Evolutionary conservation across 495 filamentous ascomycete species (phyloP), one percentile per base, ranked within the genome.

Genomic region (Penicillium bovifimosum): DNA sequence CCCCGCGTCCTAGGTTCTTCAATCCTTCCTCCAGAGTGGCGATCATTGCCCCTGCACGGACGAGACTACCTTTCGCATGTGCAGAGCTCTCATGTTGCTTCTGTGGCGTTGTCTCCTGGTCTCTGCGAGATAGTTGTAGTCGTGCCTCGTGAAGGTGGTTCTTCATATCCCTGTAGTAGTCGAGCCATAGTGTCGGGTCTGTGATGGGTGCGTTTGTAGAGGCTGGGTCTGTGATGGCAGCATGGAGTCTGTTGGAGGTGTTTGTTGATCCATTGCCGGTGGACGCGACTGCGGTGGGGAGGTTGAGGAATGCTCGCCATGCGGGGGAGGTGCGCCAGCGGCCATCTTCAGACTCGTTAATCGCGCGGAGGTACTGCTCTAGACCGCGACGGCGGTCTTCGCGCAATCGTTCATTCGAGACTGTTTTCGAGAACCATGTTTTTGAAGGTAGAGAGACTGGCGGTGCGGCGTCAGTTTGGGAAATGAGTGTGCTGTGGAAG

Each of bases 221-320:
- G n/a, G 76, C 71, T 17, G 77, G 71, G 10, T 77, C 65, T 24
- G 68, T 69, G 42, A 73, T 67, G 6, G 70, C 66, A 28, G 69
- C 66, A 49, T 79, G 76, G 29, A 72, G 65, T 45, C 58, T 67
- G 16, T 70, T 41, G 34, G 62, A 65, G 8, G 68, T 67, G 8
- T 41, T 66, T 6, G 39, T 36, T 47, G 72, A 76, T 20, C 73
- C 74, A 45, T 63, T 68, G 2, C 73, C 74, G 24, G 71, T 66
- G 43, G 76, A 71, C 9, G 65, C 64, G 13, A 74, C 68, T 9
- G 74, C 74, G 54, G 71, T 78, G 10, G 90, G 91, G 0, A 97
- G 79, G 55, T 88, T 91, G 28, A 98, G 72, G 62, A 98, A 98
- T 1, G 84, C 77, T 32, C 90, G 80, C 90, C 91, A 98, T 29